phyloP scores from a whole-genome alignment of 2,329 filamentous ascomycete species.

The Dichotomopilus funicola region DNA sequence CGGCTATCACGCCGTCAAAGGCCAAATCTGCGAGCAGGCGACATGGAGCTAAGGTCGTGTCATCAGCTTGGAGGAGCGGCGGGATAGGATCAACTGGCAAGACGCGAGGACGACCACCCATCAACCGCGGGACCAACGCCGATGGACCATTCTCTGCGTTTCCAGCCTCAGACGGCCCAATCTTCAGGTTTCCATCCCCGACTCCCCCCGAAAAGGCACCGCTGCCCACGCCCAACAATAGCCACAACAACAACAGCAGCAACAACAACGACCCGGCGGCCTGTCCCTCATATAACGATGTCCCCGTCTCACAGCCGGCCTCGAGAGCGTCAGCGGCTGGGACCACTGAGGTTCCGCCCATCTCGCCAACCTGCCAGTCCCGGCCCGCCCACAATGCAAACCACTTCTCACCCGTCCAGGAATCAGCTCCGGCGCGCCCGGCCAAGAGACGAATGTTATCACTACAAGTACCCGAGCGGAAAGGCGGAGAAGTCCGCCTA shows the following conservation, averaged over 20 bases:
- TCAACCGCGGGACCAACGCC: constrained; percentile 49
- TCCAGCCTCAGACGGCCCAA: constrained; percentile 48
- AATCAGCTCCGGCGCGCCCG: constrained; percentile 18
- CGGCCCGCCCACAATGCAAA: not conserved
- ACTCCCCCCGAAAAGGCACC: constrained; percentile 9
- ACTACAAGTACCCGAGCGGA: constrained; percentile 50
- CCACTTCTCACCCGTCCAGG: constrained; percentile 14
- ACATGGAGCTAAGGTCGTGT: constrained; percentile 77
- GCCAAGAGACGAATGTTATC: constrained; percentile 45
- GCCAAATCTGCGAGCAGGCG: constrained; percentile 49
- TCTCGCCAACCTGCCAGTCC: not conserved
- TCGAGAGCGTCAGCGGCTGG: not conserved
- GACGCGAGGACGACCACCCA: constrained; percentile 71
- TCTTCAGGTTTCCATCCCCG: constrained; percentile 32
- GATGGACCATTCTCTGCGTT: constrained; percentile 63
- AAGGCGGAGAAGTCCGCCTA: constrained; percentile 28
- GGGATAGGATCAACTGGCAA: constrained; percentile 60
- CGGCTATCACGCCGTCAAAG: constrained; percentile 64
- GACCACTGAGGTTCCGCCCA: not conserved
- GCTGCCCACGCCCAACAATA: not conserved
- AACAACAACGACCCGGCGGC: not conserved
- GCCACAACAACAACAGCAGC: not conserved
- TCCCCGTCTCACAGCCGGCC: too few species aligned
- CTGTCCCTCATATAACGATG: too few species aligned
- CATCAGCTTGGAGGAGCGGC: constrained; percentile 77